Percentiles rank a stretch among this genome's conserved stretches.
phyloP scores from a whole-genome alignment of 768 basidiomycete species.

The Suillus hirtellus region DNA sequence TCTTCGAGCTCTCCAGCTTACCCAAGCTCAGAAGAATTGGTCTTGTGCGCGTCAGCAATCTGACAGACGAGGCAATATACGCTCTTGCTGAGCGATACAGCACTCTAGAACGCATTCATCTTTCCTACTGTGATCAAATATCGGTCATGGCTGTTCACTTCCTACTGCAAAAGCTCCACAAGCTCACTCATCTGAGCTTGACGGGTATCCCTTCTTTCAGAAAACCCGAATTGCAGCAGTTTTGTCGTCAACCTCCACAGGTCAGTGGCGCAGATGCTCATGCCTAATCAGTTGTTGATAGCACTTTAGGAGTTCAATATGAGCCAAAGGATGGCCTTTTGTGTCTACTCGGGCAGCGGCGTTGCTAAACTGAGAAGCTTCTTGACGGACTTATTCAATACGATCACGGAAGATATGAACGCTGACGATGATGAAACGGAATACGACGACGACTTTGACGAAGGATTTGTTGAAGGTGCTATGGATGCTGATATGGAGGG shows the following conservation, averaged over 20 bases:
- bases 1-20: constrained; percentile 84
- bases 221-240: constrained; percentile 80
- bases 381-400: constrained; percentile 73
- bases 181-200: constrained; percentile 91
- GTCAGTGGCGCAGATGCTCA: constrained; percentile 45
- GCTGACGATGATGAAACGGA: constrained; percentile 67
- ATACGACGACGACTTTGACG: constrained; percentile 51
- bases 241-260: constrained; percentile 84
- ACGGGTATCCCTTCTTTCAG: constrained; percentile 97
- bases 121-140: constrained; percentile 97
- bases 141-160: constrained; percentile 89
- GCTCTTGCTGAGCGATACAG: constrained; percentile 83
- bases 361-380: constrained; percentile 80
- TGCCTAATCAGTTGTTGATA: constrained; percentile 10
- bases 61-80: constrained; percentile 93
- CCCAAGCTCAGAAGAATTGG: constrained; percentile 93
- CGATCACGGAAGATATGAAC: constrained; percentile 69
- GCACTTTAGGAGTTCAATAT: constrained; percentile 79
- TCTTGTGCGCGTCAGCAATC: constrained; percentile 86
- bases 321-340: constrained; percentile 87
- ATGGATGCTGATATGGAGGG: constrained; percentile 35
- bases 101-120: constrained; percentile 91
- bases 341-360: constrained; percentile 94
- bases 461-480: constrained; percentile 33
- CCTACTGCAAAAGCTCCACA: constrained; percentile 84